phyloP scores from a whole-genome alignment of 257 asterid genomes.

The Rhazya stricta region DNA sequence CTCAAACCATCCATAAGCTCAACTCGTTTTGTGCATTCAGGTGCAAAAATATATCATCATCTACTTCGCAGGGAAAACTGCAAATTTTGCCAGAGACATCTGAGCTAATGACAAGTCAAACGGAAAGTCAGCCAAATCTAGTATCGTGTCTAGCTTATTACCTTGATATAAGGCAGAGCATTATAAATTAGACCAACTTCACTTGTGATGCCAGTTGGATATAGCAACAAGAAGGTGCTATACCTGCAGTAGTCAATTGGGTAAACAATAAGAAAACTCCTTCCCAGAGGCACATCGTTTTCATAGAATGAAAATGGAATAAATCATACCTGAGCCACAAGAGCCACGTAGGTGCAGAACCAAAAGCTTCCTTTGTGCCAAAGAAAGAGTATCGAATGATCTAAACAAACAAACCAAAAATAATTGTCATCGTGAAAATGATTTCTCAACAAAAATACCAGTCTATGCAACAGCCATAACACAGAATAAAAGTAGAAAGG shows the following conservation, averaged over 20 bases:
- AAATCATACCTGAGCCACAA: conserved; percentile 61
- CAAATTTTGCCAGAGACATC: neutral
- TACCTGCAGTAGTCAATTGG: conserved; percentile 38
- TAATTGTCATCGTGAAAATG: neutral
- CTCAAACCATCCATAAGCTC: neutral
- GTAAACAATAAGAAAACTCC: neutral
- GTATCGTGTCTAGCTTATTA: conserved; percentile 11
- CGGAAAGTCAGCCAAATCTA: neutral
- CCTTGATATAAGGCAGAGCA: conserved; percentile 67
- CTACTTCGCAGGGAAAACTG: neutral
- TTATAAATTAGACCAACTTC: conserved; percentile 78
- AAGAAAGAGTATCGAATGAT: conserved; percentile 77
- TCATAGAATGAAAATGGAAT: neutral
- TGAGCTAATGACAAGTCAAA: neutral
- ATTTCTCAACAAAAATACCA: neutral
- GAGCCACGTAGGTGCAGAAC: conserved; percentile 77
- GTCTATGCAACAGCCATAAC: neutral
- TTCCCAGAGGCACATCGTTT: neutral
- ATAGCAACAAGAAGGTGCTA: conserved; percentile 73
- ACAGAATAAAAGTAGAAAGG: neutral
- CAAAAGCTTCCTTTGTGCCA: conserved; percentile 78
- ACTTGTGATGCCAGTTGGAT: conserved; percentile 83
- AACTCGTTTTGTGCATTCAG: neutral
- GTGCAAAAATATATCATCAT: neutral
- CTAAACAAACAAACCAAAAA: conserved; percentile 10